phyloP scores from a whole-genome alignment of 306 rosid species.

The Quercus cerris region DNA sequence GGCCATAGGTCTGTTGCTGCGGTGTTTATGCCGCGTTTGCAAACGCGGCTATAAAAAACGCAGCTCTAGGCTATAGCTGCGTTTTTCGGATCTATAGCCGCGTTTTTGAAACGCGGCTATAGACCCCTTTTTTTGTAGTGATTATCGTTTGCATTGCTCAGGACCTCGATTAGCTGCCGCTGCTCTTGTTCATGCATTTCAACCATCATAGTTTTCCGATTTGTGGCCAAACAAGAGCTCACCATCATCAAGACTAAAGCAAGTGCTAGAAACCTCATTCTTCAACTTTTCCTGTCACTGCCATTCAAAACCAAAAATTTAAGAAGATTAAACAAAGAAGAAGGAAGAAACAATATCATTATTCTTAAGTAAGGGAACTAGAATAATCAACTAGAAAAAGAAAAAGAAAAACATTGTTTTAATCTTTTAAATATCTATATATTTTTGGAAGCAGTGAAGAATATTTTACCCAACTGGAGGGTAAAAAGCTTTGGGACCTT shows the following conservation, averaged over 20 bases:
- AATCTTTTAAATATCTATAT: not conserved
- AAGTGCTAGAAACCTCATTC: constrained; percentile 15
- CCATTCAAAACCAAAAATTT: not conserved
- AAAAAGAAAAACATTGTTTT: not conserved
- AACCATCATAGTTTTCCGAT: not conserved
- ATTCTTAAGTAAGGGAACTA: too few relatives aligned
- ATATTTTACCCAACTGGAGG: not conserved
- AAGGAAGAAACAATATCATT: not conserved
- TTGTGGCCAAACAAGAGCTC: constrained; percentile 17
- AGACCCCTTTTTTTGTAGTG: too few relatives aligned
- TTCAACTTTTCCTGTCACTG: not conserved
- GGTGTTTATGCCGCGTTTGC: too few relatives aligned
- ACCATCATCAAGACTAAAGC: constrained; percentile 16
- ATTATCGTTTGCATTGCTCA: constrained; percentile 5
- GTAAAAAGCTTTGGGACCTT: not conserved
- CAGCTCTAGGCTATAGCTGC: too few relatives aligned
- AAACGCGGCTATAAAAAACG: too few relatives aligned
- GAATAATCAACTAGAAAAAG: not conserved
- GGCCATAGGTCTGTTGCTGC: too few relatives aligned
- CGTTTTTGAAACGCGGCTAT: too few relatives aligned
- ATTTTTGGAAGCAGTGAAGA: not conserved
- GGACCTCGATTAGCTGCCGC: not conserved
- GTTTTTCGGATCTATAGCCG: too few relatives aligned
- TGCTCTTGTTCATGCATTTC: not conserved
- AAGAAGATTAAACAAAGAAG: not conserved